Base-by-base conservation (phyloP, 805 yeast genomes). In the Brettanomyces anomalus region DNA sequence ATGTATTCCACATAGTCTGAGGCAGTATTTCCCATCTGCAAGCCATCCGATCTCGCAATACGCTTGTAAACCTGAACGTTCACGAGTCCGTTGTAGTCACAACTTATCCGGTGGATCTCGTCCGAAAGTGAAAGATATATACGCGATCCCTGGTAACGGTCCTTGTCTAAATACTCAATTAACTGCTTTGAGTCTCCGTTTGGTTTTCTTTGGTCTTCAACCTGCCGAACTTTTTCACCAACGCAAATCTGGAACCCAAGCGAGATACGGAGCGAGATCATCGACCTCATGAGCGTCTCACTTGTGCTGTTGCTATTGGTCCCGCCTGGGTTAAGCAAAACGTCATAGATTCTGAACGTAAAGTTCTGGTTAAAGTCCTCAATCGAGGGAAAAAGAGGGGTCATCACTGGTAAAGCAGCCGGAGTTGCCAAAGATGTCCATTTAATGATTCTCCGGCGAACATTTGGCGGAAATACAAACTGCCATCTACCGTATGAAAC, bases 371-470 rank as follows among this genome's bases (percentile, higher is more conserved):
- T 77, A 57, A 89, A 79, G 44, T 85, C 88, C 4, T 69, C 67
- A 11, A 70, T 64, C 0, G 81, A 60, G 0, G 97, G 97, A 53
- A 89, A 89, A 8, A 81, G 70, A 2, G 83, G 76, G 0, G 94
- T 79, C 2, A 87, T 79, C 0, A 85, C 66, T 0, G 99, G 99
- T 20, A 93, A 66, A 5, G 95, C 82, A 0, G 97, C 97, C 0
- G 99, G 99, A 0, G 96, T 78, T 13, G 88, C 81, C 42, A 94
- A 70, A 0, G 97, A 89, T 42, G 86, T 76, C 99, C 99, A 93
- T 56, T 89, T 89, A 40, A 89, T 81, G 14, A 80, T 67, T 51
- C 76, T 75, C 42, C 85, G 68, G 42, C 73, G 77, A 14, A 81
- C 77, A 36, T 76, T 74, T 13, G 74, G 72, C 0, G 97, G 96